These are phyloP conservation scores for Colletotrichum graminicola DNA, from an alignment of 2,329 filamentous ascomycete genomes.

Conservation along the genomic window DNA sequence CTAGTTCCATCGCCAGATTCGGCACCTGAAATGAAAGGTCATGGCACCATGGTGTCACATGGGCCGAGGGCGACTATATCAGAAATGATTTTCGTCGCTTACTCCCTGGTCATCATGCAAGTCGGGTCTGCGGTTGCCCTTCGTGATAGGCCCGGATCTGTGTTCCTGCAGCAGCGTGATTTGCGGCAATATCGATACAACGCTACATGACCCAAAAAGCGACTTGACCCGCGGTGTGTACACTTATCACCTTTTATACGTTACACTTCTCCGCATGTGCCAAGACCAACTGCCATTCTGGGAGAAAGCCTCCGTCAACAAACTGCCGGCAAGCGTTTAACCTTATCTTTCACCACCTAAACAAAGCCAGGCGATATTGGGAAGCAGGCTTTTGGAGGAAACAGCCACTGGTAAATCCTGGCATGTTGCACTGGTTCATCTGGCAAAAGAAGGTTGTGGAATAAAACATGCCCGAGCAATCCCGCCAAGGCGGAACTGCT, in stretches of 20 bases:
- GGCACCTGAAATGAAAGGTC: neutral
- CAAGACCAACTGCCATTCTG: constrained; percentile 14
- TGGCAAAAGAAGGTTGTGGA: neutral
- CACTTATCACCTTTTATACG: neutral
- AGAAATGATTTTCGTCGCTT: neutral
- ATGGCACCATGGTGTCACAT: neutral
- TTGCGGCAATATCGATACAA: neutral
- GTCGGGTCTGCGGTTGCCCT: too few relatives aligned
- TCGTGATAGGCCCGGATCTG: neutral
- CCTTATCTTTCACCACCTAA: neutral
- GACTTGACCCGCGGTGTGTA: neutral
- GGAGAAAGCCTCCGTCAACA: neutral
- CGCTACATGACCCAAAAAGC: neutral
- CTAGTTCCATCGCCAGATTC: neutral
- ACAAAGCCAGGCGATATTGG: neutral
- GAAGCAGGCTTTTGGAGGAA: neutral
- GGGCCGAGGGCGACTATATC: neutral
- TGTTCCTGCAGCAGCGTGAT: neutral
- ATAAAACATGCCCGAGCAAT: neutral
- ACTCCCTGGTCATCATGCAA: neutral
- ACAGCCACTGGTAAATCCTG: neutral
- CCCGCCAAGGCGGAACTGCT: neutral
- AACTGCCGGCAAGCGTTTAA: neutral
- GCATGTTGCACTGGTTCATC: neutral
- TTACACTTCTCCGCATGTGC: neutral